A percentile compares a stretch with the other conserved stretches of the same genome.
These are phyloP conservation scores for Scheffersomyces titani DNA, from an alignment of 1,139 yeast genomes.

Conservation along the genomic window DNA sequence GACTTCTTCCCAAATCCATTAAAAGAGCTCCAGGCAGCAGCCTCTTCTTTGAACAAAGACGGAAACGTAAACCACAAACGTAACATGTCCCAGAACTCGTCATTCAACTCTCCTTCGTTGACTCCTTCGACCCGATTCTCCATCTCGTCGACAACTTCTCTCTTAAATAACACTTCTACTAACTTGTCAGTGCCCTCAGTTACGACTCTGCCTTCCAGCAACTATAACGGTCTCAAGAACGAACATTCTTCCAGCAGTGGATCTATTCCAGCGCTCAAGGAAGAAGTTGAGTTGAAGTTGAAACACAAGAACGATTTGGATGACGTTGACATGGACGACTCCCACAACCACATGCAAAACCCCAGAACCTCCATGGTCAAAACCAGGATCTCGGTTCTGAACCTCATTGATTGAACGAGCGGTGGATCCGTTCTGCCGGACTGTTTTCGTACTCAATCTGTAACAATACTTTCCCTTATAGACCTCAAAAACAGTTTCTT, in stretches of 20 bases:
- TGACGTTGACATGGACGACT: slow-evolving; percentile 7
- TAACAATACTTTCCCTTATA: not conserved
- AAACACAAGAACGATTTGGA: slow-evolving; percentile 1
- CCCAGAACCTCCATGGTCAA: slow-evolving; percentile 4
- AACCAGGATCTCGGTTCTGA: slow-evolving; percentile 27
- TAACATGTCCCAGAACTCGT: slow-evolving; percentile 33
- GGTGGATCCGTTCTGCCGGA: not conserved
- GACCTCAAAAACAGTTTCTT: not conserved
- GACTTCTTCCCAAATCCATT: slow-evolving; percentile 44
- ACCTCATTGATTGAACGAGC: slow-evolving; percentile 24
- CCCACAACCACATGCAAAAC: slow-evolving; percentile 4
- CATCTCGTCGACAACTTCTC: slow-evolving; percentile 25
- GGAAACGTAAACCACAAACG: slow-evolving; percentile 20
- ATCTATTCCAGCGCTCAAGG: not conserved
- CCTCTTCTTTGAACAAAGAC: not conserved
- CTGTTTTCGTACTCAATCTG: not conserved
- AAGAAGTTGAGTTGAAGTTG: slow-evolving; percentile 7
- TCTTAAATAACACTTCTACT: slow-evolving; percentile 6
- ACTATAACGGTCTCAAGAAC: slow-evolving; percentile 5
- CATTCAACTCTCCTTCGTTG: slow-evolving; percentile 32
- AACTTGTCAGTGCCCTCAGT: slow-evolving; percentile 3
- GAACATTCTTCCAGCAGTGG: slow-evolving; percentile 1
- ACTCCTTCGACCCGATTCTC: slow-evolving; percentile 31
- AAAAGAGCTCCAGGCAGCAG: slow-evolving; percentile 9
- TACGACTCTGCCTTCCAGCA: slow-evolving; percentile 9